phyloP scores from a whole-genome alignment of 805 yeast species.

The Komagataella phaffii region DNA sequence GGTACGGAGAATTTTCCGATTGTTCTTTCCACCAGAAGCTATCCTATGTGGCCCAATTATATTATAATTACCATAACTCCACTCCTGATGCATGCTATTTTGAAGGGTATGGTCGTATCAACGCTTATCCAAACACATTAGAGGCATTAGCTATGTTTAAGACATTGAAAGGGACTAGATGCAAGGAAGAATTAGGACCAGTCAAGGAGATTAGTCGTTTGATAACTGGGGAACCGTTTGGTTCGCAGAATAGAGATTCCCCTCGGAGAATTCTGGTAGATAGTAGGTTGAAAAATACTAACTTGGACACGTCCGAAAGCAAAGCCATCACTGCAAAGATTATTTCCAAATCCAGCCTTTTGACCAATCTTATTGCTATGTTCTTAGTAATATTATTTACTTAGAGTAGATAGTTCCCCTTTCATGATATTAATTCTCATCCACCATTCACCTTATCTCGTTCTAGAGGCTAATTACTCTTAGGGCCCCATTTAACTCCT shows the following conservation, averaged over 20 bases:
- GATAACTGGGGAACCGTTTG: neutral
- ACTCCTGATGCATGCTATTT: slow-evolving; percentile 3
- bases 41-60: slow-evolving; percentile 26
- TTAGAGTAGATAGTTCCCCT: neutral
- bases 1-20: slow-evolving; percentile 27
- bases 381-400: neutral
- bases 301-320: neutral
- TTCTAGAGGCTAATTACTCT: slow-evolving; percentile 23
- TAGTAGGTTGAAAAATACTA: neutral
- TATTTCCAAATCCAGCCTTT: neutral
- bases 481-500: slow-evolving; percentile 84
- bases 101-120: slow-evolving; percentile 2
- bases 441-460: neutral
- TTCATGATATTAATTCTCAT: neutral
- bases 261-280: neutral
- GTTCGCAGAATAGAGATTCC: neutral
- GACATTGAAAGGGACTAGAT: slow-evolving; percentile 1
- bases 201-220: neutral
- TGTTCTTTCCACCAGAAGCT: slow-evolving; percentile 23
- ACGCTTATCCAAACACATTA: slow-evolving; percentile 1
- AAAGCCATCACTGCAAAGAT: neutral
- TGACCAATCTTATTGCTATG: neutral
- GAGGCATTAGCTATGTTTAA: slow-evolving; percentile 2
- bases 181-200: neutral
- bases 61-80: slow-evolving; percentile 11